phyloP scores from a whole-genome alignment of 1,284 basidiomycete species.

The Ceratobasidium sp. region DNA sequence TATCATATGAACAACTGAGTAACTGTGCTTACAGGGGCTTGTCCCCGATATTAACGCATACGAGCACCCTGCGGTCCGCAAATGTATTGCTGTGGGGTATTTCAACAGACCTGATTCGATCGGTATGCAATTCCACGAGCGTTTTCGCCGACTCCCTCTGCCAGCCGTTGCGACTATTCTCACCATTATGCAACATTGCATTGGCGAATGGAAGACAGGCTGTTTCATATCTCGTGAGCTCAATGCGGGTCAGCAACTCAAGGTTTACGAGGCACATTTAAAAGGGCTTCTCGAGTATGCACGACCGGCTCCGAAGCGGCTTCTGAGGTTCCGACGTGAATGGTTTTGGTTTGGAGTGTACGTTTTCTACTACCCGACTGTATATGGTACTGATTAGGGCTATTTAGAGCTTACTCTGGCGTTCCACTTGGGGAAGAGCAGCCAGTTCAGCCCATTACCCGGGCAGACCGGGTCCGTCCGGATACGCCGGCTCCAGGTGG shows the following conservation, averaged over 20 bases:
- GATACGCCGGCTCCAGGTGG: constrained; percentile 18
- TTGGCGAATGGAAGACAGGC: constrained; percentile 15
- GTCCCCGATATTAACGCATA: background rate
- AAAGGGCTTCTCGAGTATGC: background rate
- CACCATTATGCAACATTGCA: constrained; percentile 1
- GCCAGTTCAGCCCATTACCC: background rate
- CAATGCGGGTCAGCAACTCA: background rate
- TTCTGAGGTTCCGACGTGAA: background rate
- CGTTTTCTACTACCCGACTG: background rate
- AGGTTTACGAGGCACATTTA: constrained; percentile 15
- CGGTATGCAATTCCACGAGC: background rate
- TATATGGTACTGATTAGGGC: background rate
- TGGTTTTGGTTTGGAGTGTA: constrained; percentile 14
- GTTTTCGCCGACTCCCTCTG: background rate
- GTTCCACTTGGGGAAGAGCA: background rate
- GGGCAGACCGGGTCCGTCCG: constrained; percentile 1
- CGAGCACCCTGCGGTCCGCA: background rate
- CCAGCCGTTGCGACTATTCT: background rate
- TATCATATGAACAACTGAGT: background rate
- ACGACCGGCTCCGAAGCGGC: background rate
- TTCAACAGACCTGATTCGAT: background rate
- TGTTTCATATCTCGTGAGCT: background rate
- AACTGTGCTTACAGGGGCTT: background rate
- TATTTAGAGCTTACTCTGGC: background rate
- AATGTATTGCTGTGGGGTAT: background rate